Conservation (phyloP, 495 filamentous ascomycete genomes). For the Tuber aestivum region DNA sequence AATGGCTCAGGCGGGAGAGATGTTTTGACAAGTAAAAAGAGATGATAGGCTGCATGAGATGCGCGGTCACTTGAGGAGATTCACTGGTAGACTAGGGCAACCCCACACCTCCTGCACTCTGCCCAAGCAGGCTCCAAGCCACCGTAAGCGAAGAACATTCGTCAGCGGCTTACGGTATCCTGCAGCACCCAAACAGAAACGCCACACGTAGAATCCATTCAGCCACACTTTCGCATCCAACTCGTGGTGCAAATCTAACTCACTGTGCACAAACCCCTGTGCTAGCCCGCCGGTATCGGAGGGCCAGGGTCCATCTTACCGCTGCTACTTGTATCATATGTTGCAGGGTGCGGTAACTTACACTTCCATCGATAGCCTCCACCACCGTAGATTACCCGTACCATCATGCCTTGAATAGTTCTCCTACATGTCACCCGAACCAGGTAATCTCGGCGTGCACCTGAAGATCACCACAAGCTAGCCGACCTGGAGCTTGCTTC, state of each 20-base stretch:
- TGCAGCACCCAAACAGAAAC: no score
- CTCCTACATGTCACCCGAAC: not conserved
- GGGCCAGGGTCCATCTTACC: not conserved
- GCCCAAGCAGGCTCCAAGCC: not conserved
- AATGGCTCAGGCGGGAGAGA: not conserved
- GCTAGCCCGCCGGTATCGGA: not conserved
- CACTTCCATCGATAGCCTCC: no score
- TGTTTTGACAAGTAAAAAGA: not conserved
- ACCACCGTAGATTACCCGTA: no score
- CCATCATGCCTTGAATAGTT: not conserved
- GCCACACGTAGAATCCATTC: no score
- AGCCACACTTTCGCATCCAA: no score
- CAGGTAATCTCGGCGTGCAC: not conserved
- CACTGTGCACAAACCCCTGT: no score
- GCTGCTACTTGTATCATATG: no score
- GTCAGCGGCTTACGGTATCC: not conserved
- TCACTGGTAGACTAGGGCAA: not conserved
- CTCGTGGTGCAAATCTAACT: no score
- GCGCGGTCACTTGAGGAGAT: not conserved
- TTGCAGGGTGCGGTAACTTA: no score
- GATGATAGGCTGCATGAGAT: not conserved
- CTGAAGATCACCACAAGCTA: not conserved
- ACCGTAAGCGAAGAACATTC: not conserved
- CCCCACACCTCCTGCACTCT: not conserved
- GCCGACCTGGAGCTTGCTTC: not conserved